phyloP scores from a whole-genome alignment of 139 green algal genomes.

The Chlorella sorokiniana region DNA sequence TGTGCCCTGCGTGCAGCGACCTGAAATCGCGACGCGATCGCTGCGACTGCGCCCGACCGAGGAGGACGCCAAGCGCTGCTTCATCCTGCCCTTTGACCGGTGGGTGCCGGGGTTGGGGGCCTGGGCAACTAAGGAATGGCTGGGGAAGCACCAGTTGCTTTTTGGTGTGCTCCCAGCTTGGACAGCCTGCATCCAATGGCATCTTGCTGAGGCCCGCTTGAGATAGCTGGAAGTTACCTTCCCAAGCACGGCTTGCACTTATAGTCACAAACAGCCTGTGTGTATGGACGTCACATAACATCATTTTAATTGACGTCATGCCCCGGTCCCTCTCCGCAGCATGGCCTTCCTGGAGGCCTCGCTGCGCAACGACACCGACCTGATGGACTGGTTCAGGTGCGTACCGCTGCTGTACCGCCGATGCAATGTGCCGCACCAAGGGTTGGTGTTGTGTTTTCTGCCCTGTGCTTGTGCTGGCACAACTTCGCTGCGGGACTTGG shows the following conservation, averaged over 20 bases:
- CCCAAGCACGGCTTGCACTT: too few species aligned
- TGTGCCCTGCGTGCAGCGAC: slow-evolving; percentile 33
- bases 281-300: neutral
- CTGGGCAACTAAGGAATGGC: neutral
- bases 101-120: neutral
- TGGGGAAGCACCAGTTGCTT: neutral
- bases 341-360: slow-evolving; percentile 77
- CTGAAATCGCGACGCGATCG: slow-evolving; percentile 71
- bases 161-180: neutral
- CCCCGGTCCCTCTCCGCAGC: neutral
- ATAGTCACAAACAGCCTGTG: neutral
- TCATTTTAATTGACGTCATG: neutral
- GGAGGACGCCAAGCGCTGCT: slow-evolving; percentile 84
- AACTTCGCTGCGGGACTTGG: neutral
- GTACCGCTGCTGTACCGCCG: neutral
- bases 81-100: slow-evolving; percentile 88
- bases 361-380: slow-evolving; percentile 65
- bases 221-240: too few species aligned
- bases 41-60: slow-evolving; percentile 82
- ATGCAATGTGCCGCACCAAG: neutral
- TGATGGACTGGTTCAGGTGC: slow-evolving; percentile 69
- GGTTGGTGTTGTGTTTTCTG: neutral
- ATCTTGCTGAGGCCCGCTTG: too few species aligned
- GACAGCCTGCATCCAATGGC: too few species aligned
- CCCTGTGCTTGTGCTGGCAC: neutral